Evolutionary conservation across 441 rosid genomes (phyloP).

Genomic region (Viola pubescens): DNA sequence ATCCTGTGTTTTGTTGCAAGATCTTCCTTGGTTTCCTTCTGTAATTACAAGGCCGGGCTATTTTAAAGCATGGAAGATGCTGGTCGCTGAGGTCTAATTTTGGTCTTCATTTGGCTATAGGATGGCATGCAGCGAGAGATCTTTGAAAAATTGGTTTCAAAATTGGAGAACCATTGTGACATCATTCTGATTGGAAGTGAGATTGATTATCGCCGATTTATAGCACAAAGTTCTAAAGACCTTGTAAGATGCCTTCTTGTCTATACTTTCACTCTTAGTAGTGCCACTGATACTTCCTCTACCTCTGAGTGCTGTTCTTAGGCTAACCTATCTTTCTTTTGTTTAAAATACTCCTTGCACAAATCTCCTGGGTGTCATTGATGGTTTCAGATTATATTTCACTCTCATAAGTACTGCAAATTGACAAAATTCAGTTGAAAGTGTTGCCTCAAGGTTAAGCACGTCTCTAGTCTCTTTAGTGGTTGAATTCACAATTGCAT

Average conservation of each 20-base stretch:
- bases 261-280: background rate
- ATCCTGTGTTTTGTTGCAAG: background rate
- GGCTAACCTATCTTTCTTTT: no score
- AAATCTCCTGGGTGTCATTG: background rate
- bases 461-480: background rate
- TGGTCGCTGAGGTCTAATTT: background rate
- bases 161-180: conserved; percentile 72
- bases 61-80: background rate
- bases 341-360: no score
- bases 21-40: conserved; percentile 3
- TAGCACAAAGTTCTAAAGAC: conserved; percentile 50
- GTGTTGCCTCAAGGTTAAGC: background rate
- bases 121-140: conserved; percentile 93
- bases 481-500: conserved; percentile 20
- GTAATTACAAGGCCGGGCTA: background rate
- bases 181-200: conserved; percentile 66
- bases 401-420: background rate
- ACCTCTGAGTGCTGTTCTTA: background rate
- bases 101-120: conserved; percentile 28
- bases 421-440: background rate
- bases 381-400: background rate
- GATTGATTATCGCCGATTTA: conserved; percentile 73
- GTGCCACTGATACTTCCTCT: background rate
- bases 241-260: conserved; percentile 28
- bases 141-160: conserved; percentile 57